phyloP scores from a whole-genome alignment of 371 early-diverging fungal genomes.

The Zancudomyces culisetae region DNA sequence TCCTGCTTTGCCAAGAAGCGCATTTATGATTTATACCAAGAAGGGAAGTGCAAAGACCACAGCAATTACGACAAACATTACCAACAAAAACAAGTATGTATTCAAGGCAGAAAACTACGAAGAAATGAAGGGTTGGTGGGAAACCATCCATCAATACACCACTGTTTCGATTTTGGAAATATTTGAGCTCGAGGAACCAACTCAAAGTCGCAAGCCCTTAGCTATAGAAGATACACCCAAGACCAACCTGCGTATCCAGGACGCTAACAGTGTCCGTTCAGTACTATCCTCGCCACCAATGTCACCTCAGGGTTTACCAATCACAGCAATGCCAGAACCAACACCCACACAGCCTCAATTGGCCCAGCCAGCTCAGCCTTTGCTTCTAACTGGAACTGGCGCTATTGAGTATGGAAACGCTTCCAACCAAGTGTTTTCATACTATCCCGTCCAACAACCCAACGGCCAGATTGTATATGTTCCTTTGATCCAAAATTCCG shows the following conservation, averaged over 20 bases:
- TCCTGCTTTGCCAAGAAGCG: conserved; percentile 2
- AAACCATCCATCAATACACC: not conserved
- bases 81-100: conserved; percentile 1
- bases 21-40: not conserved
- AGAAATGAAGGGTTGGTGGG: conserved; percentile 2
- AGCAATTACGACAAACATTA: not conserved
- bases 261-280: too few relatives aligned
- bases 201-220: not conserved
- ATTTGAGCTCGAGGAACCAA: not conserved
- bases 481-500: not conserved
- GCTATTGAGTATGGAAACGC: not conserved
- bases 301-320: too few relatives aligned
- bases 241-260: too few relatives aligned
- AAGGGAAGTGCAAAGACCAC: not conserved
- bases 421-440: not conserved
- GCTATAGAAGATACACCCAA: not conserved
- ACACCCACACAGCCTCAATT: not conserved
- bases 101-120: conserved; percentile 1
- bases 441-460: not conserved
- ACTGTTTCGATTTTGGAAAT: not conserved
- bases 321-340: not conserved
- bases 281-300: too few relatives aligned
- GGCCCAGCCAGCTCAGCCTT: not conserved
- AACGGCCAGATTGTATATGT: conserved; percentile 1
- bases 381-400: conserved; percentile 1